Evolutionary conservation across 2,329 filamentous ascomycete species (phyloP).

Genomic region (Penicillium brasilianum): DNA sequence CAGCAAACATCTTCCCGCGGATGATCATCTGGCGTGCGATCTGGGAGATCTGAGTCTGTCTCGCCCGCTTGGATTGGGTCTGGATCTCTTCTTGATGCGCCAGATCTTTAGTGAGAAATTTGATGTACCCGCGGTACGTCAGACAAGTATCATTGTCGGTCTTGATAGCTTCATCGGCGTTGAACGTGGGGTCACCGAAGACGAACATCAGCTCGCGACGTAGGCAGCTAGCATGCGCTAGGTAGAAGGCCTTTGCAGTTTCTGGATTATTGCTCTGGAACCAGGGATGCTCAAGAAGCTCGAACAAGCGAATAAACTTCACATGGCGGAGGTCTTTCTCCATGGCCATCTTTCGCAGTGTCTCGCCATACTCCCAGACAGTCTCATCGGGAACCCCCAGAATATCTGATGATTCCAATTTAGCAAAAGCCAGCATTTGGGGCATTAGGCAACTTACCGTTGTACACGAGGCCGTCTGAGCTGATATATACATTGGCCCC

Average conservation of each 20-base stretch:
- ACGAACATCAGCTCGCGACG: slow-evolving; percentile 33
- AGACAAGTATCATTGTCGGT: slow-evolving; percentile 36
- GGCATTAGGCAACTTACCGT: slow-evolving; percentile 24
- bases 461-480: slow-evolving; percentile 52
- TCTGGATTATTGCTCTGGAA: slow-evolving; percentile 25
- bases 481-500: slow-evolving; percentile 50
- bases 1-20: slow-evolving; percentile 36
- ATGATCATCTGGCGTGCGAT: slow-evolving; percentile 36
- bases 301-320: slow-evolving; percentile 45
- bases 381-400: slow-evolving; percentile 49
- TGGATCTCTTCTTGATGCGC: slow-evolving; percentile 25
- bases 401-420: slow-evolving; percentile 36
- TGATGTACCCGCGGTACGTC: slow-evolving; percentile 38
- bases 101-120: slow-evolving; percentile 35
- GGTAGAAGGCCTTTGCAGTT: slow-evolving; percentile 31
- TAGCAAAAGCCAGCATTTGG: background rate
- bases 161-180: slow-evolving; percentile 33
- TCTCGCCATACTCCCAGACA: slow-evolving; percentile 49
- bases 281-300: slow-evolving; percentile 41
- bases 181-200: slow-evolving; percentile 34
- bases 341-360: slow-evolving; percentile 43
- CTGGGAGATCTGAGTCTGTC: slow-evolving; percentile 26
- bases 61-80: slow-evolving; percentile 25
- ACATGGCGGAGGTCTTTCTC: slow-evolving; percentile 40
- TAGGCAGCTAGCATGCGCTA: slow-evolving; percentile 34